A percentile compares a stretch with the other conserved stretches of the same genome.
Conservation (phyloP, 352 stramenopile genomes). For the Phytophthora palmivora region DNA sequence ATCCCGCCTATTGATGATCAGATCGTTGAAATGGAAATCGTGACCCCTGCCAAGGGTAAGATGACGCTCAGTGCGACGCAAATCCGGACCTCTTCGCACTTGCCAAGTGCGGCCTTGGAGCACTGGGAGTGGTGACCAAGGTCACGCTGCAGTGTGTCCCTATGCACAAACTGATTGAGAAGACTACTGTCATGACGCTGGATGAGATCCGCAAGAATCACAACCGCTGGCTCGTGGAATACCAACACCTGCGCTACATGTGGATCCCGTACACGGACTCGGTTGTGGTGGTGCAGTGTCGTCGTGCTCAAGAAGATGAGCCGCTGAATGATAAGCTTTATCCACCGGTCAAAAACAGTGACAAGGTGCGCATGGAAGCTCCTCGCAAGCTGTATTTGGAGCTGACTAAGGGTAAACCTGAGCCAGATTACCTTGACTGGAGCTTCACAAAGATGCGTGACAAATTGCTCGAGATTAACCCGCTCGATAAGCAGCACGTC, state of each 20-base stretch:
- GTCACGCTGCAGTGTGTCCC: constrained; percentile 96
- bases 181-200: constrained; percentile 92
- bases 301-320: constrained; percentile 61
- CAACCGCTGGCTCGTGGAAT: constrained; percentile 71
- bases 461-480: constrained; percentile 83
- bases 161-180: constrained; percentile 93
- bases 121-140: constrained; percentile 96
- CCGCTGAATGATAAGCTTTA: constrained; percentile 47
- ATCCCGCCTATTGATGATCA: constrained; percentile 98
- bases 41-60: constrained; percentile 93
- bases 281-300: constrained; percentile 94
- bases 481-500: constrained; percentile 93
- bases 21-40: constrained; percentile 95
- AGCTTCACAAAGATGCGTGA: constrained; percentile 88
- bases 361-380: constrained; percentile 75
- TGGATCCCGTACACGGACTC: constrained; percentile 98
- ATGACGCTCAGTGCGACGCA: constrained; percentile 87
- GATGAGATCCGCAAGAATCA: constrained; percentile 89
- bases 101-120: constrained; percentile 95
- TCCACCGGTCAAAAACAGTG: constrained; percentile 49
- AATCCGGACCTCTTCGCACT: constrained; percentile 92
- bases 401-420: constrained; percentile 59
- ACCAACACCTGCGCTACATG: constrained; percentile 96
- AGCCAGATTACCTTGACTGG: constrained; percentile 77
- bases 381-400: constrained; percentile 86